These are phyloP conservation scores for Metschnikowia rubicola DNA, from an alignment of 805 yeast species.

Conservation along the genomic window DNA sequence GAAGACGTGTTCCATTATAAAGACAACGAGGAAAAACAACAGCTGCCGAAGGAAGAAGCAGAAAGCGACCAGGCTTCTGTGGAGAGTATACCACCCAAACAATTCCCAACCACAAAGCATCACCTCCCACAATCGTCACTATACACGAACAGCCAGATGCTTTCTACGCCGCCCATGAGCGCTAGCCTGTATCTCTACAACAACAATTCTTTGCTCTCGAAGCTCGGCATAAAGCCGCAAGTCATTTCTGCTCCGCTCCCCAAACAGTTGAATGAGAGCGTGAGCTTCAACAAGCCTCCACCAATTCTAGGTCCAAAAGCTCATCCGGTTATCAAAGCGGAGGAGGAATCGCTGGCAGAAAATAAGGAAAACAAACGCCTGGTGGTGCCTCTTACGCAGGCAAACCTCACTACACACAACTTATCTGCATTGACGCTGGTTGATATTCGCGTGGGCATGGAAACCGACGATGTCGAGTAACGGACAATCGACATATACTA, in stretches of 20 bases:
- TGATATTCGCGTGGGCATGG: constrained; percentile 1
- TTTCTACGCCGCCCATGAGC: constrained; percentile 19
- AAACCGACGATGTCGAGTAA: constrained; percentile 16
- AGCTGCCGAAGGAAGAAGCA: background rate
- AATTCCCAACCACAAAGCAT: constrained; percentile 22
- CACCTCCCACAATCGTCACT: constrained; percentile 32
- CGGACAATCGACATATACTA: background rate
- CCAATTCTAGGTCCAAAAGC: too few species aligned
- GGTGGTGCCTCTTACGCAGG: constrained; percentile 15
- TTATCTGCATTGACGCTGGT: constrained; percentile 9
- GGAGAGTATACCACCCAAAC: constrained; percentile 1
- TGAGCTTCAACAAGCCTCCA: constrained; percentile 2
- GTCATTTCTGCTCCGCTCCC: constrained; percentile 33
- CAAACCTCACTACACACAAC: constrained; percentile 18
- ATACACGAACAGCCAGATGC: constrained; percentile 32
- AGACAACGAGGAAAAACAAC: constrained; percentile 17
- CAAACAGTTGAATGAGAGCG: constrained; percentile 6
- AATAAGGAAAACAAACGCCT: constrained; percentile 8
- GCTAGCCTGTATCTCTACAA: constrained; percentile 31
- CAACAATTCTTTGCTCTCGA: constrained; percentile 34
- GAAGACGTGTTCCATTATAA: constrained; percentile 33
- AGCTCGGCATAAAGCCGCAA: constrained; percentile 41
- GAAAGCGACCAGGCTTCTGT: background rate
- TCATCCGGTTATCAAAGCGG: too few species aligned
- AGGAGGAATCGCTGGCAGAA: background rate